A percentile compares a stretch with the other conserved stretches of the same genome.
phyloP scores from a whole-genome alignment of 2,329 filamentous ascomycete genomes.

The Ophiognomonia clavigignenti-juglandacearum region DNA sequence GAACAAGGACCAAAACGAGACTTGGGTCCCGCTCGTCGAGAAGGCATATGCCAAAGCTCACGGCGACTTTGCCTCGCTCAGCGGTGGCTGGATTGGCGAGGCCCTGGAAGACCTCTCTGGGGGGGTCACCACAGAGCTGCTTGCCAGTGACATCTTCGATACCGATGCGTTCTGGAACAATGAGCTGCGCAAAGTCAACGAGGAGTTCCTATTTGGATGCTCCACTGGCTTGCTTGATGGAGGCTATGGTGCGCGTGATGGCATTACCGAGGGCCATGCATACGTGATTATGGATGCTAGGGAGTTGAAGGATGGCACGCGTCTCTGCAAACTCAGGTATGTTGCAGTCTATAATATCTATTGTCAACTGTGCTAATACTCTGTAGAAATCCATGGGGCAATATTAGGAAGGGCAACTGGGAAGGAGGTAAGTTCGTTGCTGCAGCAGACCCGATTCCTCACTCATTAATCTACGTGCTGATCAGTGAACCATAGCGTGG shows the following conservation, averaged over 20 bases:
- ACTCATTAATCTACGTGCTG: not conserved
- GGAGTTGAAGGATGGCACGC: constrained; percentile 52
- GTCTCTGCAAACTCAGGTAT: constrained; percentile 56
- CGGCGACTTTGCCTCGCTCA: constrained; percentile 70
- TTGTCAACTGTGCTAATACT: constrained; percentile 18
- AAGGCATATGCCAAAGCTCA: constrained; percentile 80
- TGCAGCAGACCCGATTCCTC: not conserved
- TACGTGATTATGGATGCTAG: constrained; percentile 55
- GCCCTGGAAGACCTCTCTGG: constrained; percentile 58
- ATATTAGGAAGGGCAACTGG: constrained; percentile 72
- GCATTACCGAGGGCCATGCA: constrained; percentile 54
- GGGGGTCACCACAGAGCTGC: constrained; percentile 62
- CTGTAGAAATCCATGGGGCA: constrained; percentile 70
- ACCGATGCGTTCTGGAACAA: constrained; percentile 75
- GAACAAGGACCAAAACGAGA: constrained; percentile 70
- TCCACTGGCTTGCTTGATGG: constrained; percentile 45
- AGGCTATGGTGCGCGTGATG: constrained; percentile 44
- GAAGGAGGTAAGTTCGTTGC: constrained; percentile 42
- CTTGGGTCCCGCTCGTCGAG: constrained; percentile 73
- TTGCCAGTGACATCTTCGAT: constrained; percentile 65
- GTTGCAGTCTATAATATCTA: not conserved
- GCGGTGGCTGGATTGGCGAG: constrained; percentile 63
- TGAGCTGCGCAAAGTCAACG: constrained; percentile 72
- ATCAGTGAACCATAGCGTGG: constrained; percentile 49
- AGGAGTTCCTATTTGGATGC: constrained; percentile 68